Percentiles rank a stretch among this genome's conserved stretches.
These are phyloP conservation scores for Taphrina betulina DNA, from an alignment of 1,139 yeast species.

Conservation along the genomic window DNA sequence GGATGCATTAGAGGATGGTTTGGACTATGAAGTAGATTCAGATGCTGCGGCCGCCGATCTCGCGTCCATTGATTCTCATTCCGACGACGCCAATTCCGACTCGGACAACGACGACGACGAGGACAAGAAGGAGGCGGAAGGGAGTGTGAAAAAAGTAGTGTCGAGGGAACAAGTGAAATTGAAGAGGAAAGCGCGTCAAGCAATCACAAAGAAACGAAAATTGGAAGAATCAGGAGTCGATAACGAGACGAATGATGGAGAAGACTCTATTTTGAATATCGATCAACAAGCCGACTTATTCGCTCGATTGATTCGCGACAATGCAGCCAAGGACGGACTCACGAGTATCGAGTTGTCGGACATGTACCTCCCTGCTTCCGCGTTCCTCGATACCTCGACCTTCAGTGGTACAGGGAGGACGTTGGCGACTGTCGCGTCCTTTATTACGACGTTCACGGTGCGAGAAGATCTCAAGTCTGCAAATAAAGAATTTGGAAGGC, in stretches of 20 bases:
- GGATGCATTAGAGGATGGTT: slow-evolving; percentile 25
- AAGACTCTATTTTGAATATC: not conserved
- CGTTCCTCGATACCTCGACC: slow-evolving; percentile 12
- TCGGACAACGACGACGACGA: not conserved
- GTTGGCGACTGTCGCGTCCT: not conserved
- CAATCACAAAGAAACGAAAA: slow-evolving; percentile 9
- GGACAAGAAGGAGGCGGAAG: not conserved
- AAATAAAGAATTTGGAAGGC: slow-evolving; percentile 18
- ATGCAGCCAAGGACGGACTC: not conserved
- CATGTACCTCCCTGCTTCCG: not conserved
- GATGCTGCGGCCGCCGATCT: slow-evolving; percentile 23
- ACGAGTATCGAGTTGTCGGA: slow-evolving; percentile 16
- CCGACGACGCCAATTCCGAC: slow-evolving; percentile 4
- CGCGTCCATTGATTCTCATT: slow-evolving; percentile 1
- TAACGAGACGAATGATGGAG: not conserved
- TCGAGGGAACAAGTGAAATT: slow-evolving; percentile 12
- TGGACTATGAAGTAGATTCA: slow-evolving; percentile 28
- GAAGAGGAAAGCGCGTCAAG: slow-evolving; percentile 16
- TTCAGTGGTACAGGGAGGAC: not conserved
- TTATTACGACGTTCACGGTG: not conserved
- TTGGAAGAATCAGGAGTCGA: slow-evolving; percentile 7
- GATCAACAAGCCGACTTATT: slow-evolving; percentile 26
- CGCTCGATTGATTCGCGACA: slow-evolving; percentile 7
- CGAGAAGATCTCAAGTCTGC: slow-evolving; percentile 13
- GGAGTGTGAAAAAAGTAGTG: not conserved